Evolutionary conservation across 73 alveolate species (phyloP).

Genomic region (Chromera velia): DNA sequence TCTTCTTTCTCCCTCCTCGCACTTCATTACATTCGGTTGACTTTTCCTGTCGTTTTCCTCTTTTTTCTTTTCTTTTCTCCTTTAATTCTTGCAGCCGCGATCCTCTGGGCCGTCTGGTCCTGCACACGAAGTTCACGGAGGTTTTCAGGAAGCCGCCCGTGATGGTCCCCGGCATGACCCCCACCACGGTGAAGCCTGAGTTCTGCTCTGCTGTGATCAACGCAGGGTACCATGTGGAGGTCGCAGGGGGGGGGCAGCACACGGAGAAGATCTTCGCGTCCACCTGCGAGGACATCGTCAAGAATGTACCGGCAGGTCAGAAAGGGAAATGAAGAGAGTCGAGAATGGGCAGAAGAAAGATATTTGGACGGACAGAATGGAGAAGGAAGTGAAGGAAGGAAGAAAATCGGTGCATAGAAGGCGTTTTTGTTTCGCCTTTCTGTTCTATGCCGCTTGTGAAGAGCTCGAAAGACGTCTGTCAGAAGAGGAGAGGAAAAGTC

Average conservation of each 20-base stretch:
- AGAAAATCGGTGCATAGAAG: too few relatives aligned
- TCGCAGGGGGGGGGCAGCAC: neutral
- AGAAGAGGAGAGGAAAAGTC: too few relatives aligned
- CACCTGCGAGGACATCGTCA: neutral
- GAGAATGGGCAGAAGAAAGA: too few relatives aligned
- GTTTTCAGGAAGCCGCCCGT: neutral
- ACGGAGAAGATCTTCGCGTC: neutral
- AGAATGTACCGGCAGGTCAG: neutral
- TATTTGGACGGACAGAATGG: too few relatives aligned
- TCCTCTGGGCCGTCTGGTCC: neutral
- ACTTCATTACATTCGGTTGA: neutral
- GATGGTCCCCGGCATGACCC: neutral
- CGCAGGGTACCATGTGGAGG: neutral
- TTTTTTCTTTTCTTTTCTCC: too few relatives aligned
- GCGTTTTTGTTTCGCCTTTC: too few relatives aligned
- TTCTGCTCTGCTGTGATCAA: neutral
- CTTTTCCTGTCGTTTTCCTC: neutral
- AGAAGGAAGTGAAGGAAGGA: too few relatives aligned
- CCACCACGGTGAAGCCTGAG: neutral
- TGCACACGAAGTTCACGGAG: neutral
- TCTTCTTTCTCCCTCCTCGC: neutral
- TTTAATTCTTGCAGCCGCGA: too few relatives aligned
- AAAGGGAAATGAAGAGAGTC: neutral
- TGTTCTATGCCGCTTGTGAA: too few relatives aligned
- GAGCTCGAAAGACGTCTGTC: too few relatives aligned